Evolutionary conservation across 306 rosid species (phyloP).

Genomic region (Trifolium fragiferum): DNA sequence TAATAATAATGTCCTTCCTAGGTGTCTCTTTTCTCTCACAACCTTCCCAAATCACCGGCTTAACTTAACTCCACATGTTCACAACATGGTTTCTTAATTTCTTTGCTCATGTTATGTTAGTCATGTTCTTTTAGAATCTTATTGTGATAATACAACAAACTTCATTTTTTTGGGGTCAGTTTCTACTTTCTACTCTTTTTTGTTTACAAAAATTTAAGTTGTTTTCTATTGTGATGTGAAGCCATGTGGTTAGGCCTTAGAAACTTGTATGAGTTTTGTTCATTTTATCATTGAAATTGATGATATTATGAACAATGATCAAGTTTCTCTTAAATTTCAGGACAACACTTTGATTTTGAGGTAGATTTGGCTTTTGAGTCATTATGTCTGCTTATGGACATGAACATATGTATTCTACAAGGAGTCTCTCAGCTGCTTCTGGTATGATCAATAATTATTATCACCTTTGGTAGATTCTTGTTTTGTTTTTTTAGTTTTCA

Average conservation of each 20-base stretch:
- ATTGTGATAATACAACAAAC: not conserved
- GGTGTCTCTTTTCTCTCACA: not conserved
- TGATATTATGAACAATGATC: conserved; percentile 26
- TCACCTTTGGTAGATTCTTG: not conserved
- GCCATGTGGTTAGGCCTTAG: not conserved
- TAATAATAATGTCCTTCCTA: not conserved
- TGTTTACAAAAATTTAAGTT: not conserved
- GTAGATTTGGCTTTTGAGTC: conserved; percentile 21
- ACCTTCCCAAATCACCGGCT: conserved; percentile 14
- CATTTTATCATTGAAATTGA: conserved; percentile 2
- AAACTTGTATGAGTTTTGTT: not conserved
- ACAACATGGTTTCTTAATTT: not conserved
- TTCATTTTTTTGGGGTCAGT: not conserved
- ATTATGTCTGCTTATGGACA: conserved; percentile 72
- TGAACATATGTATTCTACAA: conserved; percentile 65
- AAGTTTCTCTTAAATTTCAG: conserved; percentile 50
- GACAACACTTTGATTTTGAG: conserved; percentile 47
- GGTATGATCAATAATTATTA: conserved; percentile 44
- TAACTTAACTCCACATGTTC: conserved; percentile 16
- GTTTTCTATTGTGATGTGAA: not conserved
- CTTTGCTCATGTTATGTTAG: not conserved
- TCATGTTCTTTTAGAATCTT: not conserved
- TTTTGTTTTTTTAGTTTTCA: no score
- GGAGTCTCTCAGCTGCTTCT: conserved; percentile 63
- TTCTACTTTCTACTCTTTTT: not conserved